Evolutionary conservation across 805 yeast genomes (phyloP), one percentile per base, ranked within the genome.

Genomic region (Monosporozyma servazzii): DNA sequence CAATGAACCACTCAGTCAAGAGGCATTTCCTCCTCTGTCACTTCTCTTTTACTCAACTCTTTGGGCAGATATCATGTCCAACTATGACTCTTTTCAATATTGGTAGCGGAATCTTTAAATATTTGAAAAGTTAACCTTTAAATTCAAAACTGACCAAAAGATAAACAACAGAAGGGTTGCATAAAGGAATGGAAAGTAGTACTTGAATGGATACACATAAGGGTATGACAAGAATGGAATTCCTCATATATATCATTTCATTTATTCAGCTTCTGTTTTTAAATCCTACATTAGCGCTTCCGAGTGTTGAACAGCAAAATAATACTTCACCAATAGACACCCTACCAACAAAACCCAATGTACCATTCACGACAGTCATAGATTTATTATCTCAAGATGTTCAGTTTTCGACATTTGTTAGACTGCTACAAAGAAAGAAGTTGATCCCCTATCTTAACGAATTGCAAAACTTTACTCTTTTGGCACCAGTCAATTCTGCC

Each of bases 401-500:
- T 0, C 82, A 84, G 61, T 88, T 80, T 68, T 80, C 88, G 41
- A 74, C 74, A 41, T 82, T 86, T 52, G 67, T 86, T 41, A 70
- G 82, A 48, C 67, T 77, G 20, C 54, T 88, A 2, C 96, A 87
- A 61, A 66, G 76, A 49, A 72, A 74, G 48, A 89, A 82, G 13
- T 66, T 82, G 48, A 71, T 88, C 1, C 88, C 88, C 2, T 64
- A 68, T 41, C 63, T 88, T 31, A 87, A 86, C 60, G 68, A 68
- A 20, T 63, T 84, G 53, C 68, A 70, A 23, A 83, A 86, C 62
- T 78, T 83, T 52, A 86, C 96, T 0, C 66, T 88, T n/a, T 63
- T 85, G 41, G 95, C 95, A 1, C 95, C 96, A 0, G 75, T 84
- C 11, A 88, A 88, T 62, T 81, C 83, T 56, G 96, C 96, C 0